Evolutionary conservation across 192 early-diverging fungal genomes (phyloP), one percentile per base, ranked within the genome.

Genomic region (Umbelopsis sp.): DNA sequence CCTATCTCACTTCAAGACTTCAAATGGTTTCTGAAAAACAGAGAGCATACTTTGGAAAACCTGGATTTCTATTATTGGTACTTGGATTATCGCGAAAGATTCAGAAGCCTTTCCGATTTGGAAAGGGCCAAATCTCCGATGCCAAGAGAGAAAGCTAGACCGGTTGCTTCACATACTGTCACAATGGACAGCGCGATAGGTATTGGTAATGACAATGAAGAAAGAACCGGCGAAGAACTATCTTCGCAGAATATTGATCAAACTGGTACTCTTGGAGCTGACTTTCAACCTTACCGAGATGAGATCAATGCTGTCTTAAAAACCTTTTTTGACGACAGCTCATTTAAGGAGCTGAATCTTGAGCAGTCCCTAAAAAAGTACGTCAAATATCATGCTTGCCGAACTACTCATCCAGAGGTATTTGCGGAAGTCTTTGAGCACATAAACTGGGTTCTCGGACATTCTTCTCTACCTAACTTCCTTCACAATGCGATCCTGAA

Each of bases 1-100:
- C 74, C 74, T 12, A 76, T 76, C 21, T 76, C 74, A 6, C 33
- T 71, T 12, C 65, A 64, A 20, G 66, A 76, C 45, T 76, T 76
- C 51, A 44, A 53, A 16, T 53, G 35, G 25, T 76, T 48, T 30
- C 46, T 76, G 5, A 27, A 46, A 71, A 50, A 71, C n/a, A 71
- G 67, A 48, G 74, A 76, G 18, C 74, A 71, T 61, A 67, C 74
- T 7, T 48, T 66, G 10, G 74, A 76, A 49, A 76, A 76, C 23
- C 41, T 76, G 11, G 61, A 71, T 7, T 76, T 76, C 61, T 66
- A 76, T 44, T 66, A 61, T 45, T 76, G 71, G 71, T 72, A 67
- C 23, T 33, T 64, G 21, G 69, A 64, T 21, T 75, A 75, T 51
- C 46, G 48, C 20, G 46, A 47, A 33, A 47, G 69, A 27, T 75